Evolutionary conservation across 169 alveolate genomes (phyloP), one percentile per base, ranked within the genome.

Genomic region (Cryptosporidium sp.): DNA sequence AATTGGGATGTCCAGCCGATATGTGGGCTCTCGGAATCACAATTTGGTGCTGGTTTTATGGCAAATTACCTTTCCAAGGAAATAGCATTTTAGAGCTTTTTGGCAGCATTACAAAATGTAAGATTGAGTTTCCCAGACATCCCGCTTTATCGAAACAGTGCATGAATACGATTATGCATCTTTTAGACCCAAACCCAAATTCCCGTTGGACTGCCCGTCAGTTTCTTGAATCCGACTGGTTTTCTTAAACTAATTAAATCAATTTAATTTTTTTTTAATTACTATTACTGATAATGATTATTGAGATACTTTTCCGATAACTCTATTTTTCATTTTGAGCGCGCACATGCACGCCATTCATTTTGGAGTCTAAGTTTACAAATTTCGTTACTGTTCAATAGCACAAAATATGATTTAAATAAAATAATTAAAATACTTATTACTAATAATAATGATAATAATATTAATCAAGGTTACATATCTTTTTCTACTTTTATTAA

Each of bases 1-100:
- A 85, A 67, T 68, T 74, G 45, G 97, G 97, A 29, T 86, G 94
- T 39, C 96, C 97, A 21, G 92, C 95, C 39, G 97, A 94, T 73
- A 92, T 92, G 84, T 94, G 97, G 97, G 95, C 95, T 6, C 84
- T 93, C 29, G 97, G 97, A 14, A 92, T 94, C 26, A 91, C 96
- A 9, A 70, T 93, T 8, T 94, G 93, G 94, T 89, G 92, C 18
- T 85, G 93, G 93, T 55, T 93, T 21, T 94, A 91, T 69, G 93
- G 93, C 31, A 70, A 65, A 18, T 74, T 92, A 45, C 96, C 96
- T 3, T 92, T 94, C 84, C 91, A 85, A 70, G 92, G 86, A 23
- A 58, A 51, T 43, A 80, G 86, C 43, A 75, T 92, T n/a, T 69
- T 87, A 45, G 86, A 85, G 16, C 84, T 92, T n/a, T 92, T 92